A percentile compares a stretch with the other conserved stretches of the same genome.
Evolutionary conservation across 768 basidiomycete genomes (phyloP).

Genomic region (Phanerochaete carnosa): DNA sequence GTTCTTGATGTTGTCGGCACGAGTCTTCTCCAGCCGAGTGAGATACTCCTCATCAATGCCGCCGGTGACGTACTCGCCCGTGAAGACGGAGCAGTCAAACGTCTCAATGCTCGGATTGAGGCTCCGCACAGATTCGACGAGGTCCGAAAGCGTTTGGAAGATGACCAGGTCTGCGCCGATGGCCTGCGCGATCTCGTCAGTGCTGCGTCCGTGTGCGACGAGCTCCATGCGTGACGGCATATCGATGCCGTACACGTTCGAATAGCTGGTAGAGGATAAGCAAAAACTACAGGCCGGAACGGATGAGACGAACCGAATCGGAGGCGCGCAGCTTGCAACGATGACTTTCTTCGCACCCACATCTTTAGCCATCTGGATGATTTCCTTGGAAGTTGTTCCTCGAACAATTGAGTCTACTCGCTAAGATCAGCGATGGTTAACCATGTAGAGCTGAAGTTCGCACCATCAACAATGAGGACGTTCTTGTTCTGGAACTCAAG

Average conservation of each 20-base stretch:
- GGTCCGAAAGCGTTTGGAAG: conserved; percentile 89
- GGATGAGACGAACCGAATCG: conserved; percentile 64
- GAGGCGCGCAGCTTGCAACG: conserved; percentile 95
- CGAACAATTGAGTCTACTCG: conserved; percentile 91
- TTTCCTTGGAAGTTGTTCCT: conserved; percentile 97
- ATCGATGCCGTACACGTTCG: conserved; percentile 99
- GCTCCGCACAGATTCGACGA: conserved; percentile 80
- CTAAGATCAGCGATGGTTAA: not conserved
- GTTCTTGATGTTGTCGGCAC: conserved; percentile 78
- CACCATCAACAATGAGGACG: conserved; percentile 94
- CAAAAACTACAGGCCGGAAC: conserved; percentile 3
- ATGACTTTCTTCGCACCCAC: conserved; percentile 96
- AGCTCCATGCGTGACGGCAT: conserved; percentile 97
- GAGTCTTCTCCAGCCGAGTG: conserved; percentile 62
- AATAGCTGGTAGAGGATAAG: conserved; percentile 44
- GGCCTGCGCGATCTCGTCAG: conserved; percentile 64
- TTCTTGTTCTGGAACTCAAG: conserved; percentile 91
- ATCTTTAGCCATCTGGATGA: conserved; percentile 98
- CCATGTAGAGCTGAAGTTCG: conserved; percentile 15
- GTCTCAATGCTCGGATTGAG: conserved; percentile 71
- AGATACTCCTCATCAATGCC: conserved; percentile 86
- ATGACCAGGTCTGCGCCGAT: conserved; percentile 96
- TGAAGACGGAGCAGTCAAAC: conserved; percentile 98
- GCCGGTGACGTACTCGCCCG: conserved; percentile 95
- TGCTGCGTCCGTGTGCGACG: conserved; percentile 78